These are phyloP conservation scores for Parachaetomium inaequale DNA, from an alignment of 495 filamentous ascomycete species.

Conservation along the genomic window DNA sequence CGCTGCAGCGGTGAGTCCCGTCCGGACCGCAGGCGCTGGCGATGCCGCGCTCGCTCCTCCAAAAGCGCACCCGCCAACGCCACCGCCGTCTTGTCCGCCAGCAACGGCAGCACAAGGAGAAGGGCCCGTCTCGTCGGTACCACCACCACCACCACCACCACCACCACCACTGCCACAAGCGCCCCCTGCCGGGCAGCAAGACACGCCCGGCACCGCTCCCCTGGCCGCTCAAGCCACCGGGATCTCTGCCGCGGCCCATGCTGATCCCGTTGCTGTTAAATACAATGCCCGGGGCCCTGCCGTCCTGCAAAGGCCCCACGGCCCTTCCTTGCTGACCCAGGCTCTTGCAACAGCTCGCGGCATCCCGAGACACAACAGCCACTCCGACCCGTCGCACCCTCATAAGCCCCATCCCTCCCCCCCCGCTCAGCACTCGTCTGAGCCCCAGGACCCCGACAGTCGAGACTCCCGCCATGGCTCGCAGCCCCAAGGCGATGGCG, in stretches of 20 bases:
- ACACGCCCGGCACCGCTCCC: slow-evolving; percentile 28
- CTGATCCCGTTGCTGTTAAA: slow-evolving; percentile 48
- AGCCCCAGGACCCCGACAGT: slow-evolving; percentile 17
- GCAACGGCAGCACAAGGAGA: slow-evolving; percentile 19
- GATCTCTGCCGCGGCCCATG: slow-evolving; percentile 30
- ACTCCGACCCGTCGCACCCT: slow-evolving; percentile 29
- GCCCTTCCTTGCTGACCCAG: slow-evolving; percentile 49
- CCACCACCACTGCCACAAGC: slow-evolving; percentile 23
- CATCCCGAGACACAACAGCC: slow-evolving; percentile 33
- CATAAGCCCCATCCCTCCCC: slow-evolving; percentile 13
- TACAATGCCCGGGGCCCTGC: slow-evolving; percentile 43
- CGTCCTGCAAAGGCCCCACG: slow-evolving; percentile 38
- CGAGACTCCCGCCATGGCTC: slow-evolving; percentile 34
- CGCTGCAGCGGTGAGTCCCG: slow-evolving; percentile 47
- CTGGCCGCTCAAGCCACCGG: slow-evolving; percentile 25
- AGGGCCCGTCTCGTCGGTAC: slow-evolving; percentile 26
- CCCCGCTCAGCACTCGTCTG: slow-evolving; percentile 15
- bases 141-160: slow-evolving; percentile 30
- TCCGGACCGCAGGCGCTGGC: slow-evolving; percentile 28
- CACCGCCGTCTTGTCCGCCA: slow-evolving; percentile 16
- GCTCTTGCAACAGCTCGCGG: slow-evolving; percentile 52
- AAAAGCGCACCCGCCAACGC: slow-evolving; percentile 1
- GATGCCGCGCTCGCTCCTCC: slow-evolving; percentile 15
- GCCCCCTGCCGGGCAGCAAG: slow-evolving; percentile 26
- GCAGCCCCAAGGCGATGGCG: slow-evolving; percentile 27